Percentiles rank a stretch among this genome's conserved stretches.
phyloP scores from a whole-genome alignment of 1,139 yeast genomes.

The Geotrichum cucujoidarum region DNA sequence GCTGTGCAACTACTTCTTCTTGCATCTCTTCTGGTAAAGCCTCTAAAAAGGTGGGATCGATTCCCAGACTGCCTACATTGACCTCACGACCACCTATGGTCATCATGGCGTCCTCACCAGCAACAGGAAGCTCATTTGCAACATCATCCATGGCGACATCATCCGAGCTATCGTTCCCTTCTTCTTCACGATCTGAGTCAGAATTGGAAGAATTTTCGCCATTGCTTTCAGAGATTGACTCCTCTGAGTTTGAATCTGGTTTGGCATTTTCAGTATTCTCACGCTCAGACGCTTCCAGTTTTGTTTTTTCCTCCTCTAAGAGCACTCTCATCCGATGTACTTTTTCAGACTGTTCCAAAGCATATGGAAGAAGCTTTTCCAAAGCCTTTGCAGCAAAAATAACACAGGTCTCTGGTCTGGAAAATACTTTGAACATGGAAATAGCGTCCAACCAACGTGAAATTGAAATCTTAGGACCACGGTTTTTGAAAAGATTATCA shows the following conservation, averaged over 20 bases:
- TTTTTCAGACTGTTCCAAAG: slow-evolving; percentile 38
- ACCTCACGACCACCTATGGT: slow-evolving; percentile 74
- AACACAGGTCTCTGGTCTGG: slow-evolving; percentile 40
- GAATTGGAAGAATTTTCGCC: too few species aligned
- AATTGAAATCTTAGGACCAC: slow-evolving; percentile 48
- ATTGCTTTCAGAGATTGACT: too few species aligned
- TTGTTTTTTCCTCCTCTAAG: slow-evolving; percentile 21
- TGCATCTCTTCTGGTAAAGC: slow-evolving; percentile 92
- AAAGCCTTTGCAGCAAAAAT: slow-evolving; percentile 52
- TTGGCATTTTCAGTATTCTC: too few species aligned
- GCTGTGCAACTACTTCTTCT: slow-evolving; percentile 87
- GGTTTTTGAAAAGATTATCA: slow-evolving; percentile 20
- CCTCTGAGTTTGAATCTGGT: too few species aligned
- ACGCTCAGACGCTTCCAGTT: too few species aligned
- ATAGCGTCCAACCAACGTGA: slow-evolving; percentile 69
- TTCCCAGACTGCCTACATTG: slow-evolving; percentile 84
- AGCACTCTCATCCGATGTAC: slow-evolving; percentile 28
- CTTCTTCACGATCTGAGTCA: slow-evolving; percentile 17
- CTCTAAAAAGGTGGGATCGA: slow-evolving; percentile 84
- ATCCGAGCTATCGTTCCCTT: slow-evolving; percentile 21
- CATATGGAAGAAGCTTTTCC: slow-evolving; percentile 35
- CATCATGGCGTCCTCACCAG: slow-evolving; percentile 44
- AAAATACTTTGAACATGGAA: slow-evolving; percentile 46
- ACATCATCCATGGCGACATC: slow-evolving; percentile 21
- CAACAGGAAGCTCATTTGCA: slow-evolving; percentile 19